Conservation (phyloP, 495 filamentous ascomycete genomes). For the Ramalina intermedia region DNA sequence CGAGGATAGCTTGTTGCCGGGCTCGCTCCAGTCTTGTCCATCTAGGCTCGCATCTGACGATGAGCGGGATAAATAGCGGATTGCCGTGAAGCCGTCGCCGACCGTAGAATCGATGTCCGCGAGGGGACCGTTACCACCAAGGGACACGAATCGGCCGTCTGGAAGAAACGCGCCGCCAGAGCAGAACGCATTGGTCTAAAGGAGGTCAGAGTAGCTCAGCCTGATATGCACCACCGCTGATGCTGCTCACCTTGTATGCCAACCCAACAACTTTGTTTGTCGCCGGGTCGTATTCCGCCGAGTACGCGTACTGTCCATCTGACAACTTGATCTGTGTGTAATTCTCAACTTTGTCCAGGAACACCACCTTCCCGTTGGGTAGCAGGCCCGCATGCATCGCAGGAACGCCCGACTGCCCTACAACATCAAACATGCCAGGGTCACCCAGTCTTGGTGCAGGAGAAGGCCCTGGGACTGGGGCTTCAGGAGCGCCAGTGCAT, state of each 20-base stretch:
- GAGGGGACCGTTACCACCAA: slow-evolving; percentile 45
- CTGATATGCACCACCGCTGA: background rate
- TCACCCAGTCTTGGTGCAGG: slow-evolving; percentile 20
- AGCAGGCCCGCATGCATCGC: slow-evolving; percentile 50
- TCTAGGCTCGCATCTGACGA: slow-evolving; percentile 30
- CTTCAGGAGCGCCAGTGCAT: slow-evolving; percentile 18
- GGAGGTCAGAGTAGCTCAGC: background rate
- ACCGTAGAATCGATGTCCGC: slow-evolving; percentile 42
- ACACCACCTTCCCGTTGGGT: slow-evolving; percentile 43
- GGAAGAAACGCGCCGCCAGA: slow-evolving; percentile 45
- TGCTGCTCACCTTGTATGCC: slow-evolving; percentile 23
- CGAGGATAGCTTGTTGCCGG: slow-evolving; percentile 37
- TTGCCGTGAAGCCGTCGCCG: slow-evolving; percentile 40
- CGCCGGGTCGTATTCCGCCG: slow-evolving; percentile 41
- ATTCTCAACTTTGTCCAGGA: slow-evolving; percentile 51
- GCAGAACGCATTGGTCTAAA: slow-evolving; percentile 46
- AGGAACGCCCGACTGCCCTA: slow-evolving; percentile 44
- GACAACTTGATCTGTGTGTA: slow-evolving; percentile 40
- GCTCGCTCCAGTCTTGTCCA: slow-evolving; percentile 39
- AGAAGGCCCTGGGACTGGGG: slow-evolving; percentile 21
- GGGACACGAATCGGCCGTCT: slow-evolving; percentile 36
- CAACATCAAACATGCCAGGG: slow-evolving; percentile 31
- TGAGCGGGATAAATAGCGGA: slow-evolving; percentile 39
- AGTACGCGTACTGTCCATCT: slow-evolving; percentile 43
- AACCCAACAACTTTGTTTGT: slow-evolving; percentile 34